Evolutionary conservation across 73 alveolate species (phyloP), one percentile per base, ranked within the genome.

Genomic region (Paramecium caudatum): DNA sequence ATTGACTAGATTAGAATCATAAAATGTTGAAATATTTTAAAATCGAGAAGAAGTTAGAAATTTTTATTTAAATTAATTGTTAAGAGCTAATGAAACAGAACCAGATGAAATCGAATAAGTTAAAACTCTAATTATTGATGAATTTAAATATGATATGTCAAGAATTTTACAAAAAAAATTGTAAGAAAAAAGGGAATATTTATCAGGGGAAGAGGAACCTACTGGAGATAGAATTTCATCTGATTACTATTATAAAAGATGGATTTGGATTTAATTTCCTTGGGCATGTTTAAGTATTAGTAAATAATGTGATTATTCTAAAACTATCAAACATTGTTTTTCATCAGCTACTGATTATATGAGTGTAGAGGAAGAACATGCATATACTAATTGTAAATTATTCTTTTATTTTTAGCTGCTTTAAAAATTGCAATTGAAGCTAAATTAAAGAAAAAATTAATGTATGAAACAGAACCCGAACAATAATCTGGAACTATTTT

Each of bases 221-320:
- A 41, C 84, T 19, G 82, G 82, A 61, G 96, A 69, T 81, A 90
- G 84, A 39, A 15, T 62, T 1, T 62, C 91, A 65, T 90, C 93
- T 7, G 90, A 91, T 78, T 93, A 93, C 27, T 93, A 93, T 90
- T 94, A 94, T 80, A 91, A 91, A 65, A 91, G 97, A 91, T 94
- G 97, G 97, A 91, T 94, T 9, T 94, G 97, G 97, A 93, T 94
- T 2, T 36, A 94, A 70, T 94, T 91, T 46, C 97, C 97, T 9
- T 94, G 97, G 97, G 94, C 90, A 17, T 90, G 87, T 50, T 86
- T 82, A 81, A 91, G 81, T 81, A 91, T 94, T 83, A 94, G 88
- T 74, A 74, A 74, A 41, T 36, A 82, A 70, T 94, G 96, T 86
- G 93, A 86, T 47, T 86, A 86, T 32, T 86, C 93, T 37, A 78